A percentile compares a stretch with the other conserved stretches of the same genome.
Conservation (phyloP, 306 rosid species). For the Corylus avellana region DNA sequence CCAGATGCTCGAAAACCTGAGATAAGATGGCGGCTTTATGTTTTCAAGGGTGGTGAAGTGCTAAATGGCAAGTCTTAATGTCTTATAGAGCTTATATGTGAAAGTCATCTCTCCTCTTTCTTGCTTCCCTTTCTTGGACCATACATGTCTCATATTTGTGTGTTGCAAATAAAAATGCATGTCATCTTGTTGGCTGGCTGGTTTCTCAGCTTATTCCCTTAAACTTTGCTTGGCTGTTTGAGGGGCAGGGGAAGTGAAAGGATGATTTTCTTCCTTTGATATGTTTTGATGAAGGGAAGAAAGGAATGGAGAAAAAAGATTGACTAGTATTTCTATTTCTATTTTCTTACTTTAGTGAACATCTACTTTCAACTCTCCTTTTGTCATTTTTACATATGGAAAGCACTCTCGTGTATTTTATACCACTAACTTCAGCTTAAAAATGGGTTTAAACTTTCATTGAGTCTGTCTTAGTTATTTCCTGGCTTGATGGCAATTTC, state of each 20-base stretch:
- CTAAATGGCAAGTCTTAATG: constrained; percentile 61
- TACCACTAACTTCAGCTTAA: neutral
- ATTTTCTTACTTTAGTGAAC: neutral
- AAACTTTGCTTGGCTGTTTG: neutral
- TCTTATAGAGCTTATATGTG: constrained; percentile 15
- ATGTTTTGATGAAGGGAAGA: neutral
- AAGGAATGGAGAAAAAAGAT: neutral
- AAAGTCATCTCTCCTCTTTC: neutral
- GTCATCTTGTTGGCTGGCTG: neutral
- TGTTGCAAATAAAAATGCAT: neutral
- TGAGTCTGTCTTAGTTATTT: neutral
- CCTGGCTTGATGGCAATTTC: neutral
- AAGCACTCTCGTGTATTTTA: neutral
- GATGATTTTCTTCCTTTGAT: neutral
- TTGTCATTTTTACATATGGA: neutral
- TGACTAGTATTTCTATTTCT: neutral
- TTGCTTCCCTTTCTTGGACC: neutral
- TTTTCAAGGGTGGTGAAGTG: constrained; percentile 94
- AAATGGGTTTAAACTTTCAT: neutral
- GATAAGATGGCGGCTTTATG: constrained; percentile 95
- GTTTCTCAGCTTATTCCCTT: neutral
- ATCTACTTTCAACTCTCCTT: neutral
- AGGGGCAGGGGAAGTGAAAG: neutral
- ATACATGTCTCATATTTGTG: neutral
- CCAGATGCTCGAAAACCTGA: constrained; percentile 83